Conservation (phyloP, 108 stramenopile species). For the Fragilariopsis cylindrus region DNA sequence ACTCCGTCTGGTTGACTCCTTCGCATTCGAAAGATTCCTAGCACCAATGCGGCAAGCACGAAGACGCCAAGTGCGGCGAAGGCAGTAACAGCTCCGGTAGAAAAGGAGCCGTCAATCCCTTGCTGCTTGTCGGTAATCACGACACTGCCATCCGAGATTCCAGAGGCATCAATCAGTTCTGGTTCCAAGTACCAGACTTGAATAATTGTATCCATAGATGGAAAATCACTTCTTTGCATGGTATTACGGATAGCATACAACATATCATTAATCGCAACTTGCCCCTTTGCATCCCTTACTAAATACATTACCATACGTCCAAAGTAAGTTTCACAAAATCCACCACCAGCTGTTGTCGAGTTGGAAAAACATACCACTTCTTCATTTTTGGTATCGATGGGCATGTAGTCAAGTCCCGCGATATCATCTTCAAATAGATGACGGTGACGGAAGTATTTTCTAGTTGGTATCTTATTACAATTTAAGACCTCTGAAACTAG, state of each 20-base stretch:
- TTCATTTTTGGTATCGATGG: slow-evolving; percentile 16
- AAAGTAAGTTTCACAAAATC: slow-evolving; percentile 16
- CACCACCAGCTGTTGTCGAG: background rate
- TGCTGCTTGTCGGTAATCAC: background rate
- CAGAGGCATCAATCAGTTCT: slow-evolving; percentile 1
- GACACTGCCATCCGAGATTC: background rate
- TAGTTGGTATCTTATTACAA: background rate
- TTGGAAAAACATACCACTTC: slow-evolving; percentile 12
- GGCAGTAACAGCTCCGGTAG: slow-evolving; percentile 7
- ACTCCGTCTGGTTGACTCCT: slow-evolving; percentile 8
- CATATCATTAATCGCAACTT: slow-evolving; percentile 19
- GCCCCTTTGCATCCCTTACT: slow-evolving; percentile 7
- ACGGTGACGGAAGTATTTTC: background rate
- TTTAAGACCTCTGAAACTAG: slow-evolving; percentile 9
- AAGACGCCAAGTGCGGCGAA: slow-evolving; percentile 19
- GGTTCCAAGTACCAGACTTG: slow-evolving; percentile 20
- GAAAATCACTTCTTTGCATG: slow-evolving; percentile 24
- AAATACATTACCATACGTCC: slow-evolving; percentile 31
- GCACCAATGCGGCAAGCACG: slow-evolving; percentile 16
- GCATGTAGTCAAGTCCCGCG: slow-evolving; percentile 33
- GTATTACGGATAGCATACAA: slow-evolving; percentile 12
- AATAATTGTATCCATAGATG: background rate
- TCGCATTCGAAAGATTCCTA: slow-evolving; percentile 21
- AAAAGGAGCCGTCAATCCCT: background rate
- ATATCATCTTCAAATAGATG: slow-evolving; percentile 19